Base-by-base conservation (phyloP, 2,329 filamentous ascomycete genomes). In the Fusarium equiseti region DNA sequence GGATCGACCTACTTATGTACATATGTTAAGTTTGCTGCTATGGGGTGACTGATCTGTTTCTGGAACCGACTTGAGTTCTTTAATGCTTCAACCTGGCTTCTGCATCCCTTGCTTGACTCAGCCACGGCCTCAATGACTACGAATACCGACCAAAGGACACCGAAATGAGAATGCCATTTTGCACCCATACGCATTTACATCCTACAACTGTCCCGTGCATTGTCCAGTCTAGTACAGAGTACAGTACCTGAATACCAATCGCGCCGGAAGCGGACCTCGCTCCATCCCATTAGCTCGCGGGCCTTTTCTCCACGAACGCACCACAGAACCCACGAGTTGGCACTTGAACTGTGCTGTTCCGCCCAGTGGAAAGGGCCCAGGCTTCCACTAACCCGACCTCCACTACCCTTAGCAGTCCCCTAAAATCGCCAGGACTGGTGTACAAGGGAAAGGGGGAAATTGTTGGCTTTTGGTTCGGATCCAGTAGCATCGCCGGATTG, bases 371-470 rank as follows among this genome's bases (percentile, higher is more conserved):
- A 66, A 66, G 60, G 63, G 62, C 20, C 63, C 49, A 46, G 64
- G 64, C 64, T 71, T 66, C 55, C 68, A 63, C 69, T 71, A 72
- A 71, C 32, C 50, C 35, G 35, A 43, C 56, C 49, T 64, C 61
- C 61, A 58, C 61, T 64, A 64, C 55, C 46, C 52, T 65, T 51
- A 50, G 60, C 40, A 63, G 66, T 72, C 70, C 70, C 70, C 70
- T 72, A 72, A 65, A 65, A 32, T 62, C 55, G 46, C 44, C 22
- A 43, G 48, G 35, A 66, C 55, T 66, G 45, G 52, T 31, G 53
- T 46, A 63, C 67, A 70, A 70, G 56, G 59, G 73, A 73, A 75
- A 75, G 68, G 73, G 73, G 72, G 73, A 63, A 68, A 71, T 75
- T 73, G 63, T 71, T 72, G 57, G 66, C 63, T 70, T 51, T 73